A percentile compares a stretch with the other conserved stretches of the same genome.
These are phyloP conservation scores for Phytophthora sp. DNA, from an alignment of 352 stramenopile genomes.

Conservation along the genomic window DNA sequence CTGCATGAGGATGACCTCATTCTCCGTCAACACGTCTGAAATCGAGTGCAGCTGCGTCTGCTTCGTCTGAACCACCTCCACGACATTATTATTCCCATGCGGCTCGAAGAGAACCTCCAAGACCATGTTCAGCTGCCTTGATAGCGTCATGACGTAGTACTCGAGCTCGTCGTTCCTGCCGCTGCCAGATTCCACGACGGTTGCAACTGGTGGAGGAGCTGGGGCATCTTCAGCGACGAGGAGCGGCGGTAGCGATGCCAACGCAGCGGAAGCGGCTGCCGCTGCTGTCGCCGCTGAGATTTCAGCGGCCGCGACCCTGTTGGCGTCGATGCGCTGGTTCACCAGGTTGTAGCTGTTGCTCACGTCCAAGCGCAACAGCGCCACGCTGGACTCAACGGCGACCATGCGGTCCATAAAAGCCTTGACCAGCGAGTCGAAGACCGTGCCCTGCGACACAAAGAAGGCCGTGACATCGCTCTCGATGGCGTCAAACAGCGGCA, in stretches of 20 bases:
- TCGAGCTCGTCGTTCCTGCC: constrained; percentile 53
- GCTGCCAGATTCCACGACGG: constrained; percentile 15
- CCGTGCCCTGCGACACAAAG: constrained; percentile 76
- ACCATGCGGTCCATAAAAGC: constrained; percentile 62
- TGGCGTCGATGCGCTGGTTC: constrained; percentile 38
- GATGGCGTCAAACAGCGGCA: constrained; percentile 74
- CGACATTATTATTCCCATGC: constrained; percentile 31
- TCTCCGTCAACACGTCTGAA: constrained; percentile 63
- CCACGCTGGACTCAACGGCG: constrained; percentile 48
- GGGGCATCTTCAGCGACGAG: constrained; percentile 5
- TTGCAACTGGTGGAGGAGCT: background rate
- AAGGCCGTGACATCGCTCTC: constrained; percentile 67
- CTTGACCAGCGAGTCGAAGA: constrained; percentile 65
- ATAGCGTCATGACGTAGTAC: constrained; percentile 63
- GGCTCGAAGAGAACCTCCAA: constrained; percentile 68
- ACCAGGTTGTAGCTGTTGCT: constrained; percentile 40
- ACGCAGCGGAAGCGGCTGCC: constrained; percentile 23
- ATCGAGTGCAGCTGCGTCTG: constrained; percentile 53
- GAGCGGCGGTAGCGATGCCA: constrained; percentile 17
- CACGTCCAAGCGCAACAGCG: constrained; percentile 40
- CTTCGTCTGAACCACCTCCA: constrained; percentile 37
- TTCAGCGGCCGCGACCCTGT: constrained; percentile 13
- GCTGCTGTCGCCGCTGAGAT: constrained; percentile 21
- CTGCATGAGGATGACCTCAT: constrained; percentile 65
- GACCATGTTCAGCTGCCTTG: constrained; percentile 64